Evolutionary conservation across 2,329 filamentous ascomycete genomes (phyloP).

Genomic region (Beauveria sp.): DNA sequence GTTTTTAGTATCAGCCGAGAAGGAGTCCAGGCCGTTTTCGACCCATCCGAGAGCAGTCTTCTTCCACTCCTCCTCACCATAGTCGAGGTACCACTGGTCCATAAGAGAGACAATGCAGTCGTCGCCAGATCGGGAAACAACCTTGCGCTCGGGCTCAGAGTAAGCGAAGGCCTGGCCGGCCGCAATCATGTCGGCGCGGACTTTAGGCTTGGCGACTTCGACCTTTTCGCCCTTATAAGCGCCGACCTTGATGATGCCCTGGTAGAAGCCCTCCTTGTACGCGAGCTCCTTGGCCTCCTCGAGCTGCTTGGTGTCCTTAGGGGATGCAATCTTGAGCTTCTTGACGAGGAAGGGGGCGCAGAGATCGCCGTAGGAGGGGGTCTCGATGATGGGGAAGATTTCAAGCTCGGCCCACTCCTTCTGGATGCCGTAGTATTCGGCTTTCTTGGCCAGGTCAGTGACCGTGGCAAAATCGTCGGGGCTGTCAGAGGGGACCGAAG

Average conservation of each 20-base stretch:
- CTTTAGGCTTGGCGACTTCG: slow-evolving; percentile 77
- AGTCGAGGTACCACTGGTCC: slow-evolving; percentile 98
- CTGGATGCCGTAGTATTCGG: slow-evolving; percentile 91
- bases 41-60: slow-evolving; percentile 66
- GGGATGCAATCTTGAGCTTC: slow-evolving; percentile 91
- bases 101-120: slow-evolving; percentile 89
- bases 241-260: slow-evolving; percentile 81
- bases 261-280: slow-evolving; percentile 97
- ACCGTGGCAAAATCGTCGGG: slow-evolving; percentile 89
- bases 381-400: slow-evolving; percentile 82
- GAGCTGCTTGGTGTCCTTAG: slow-evolving; percentile 84
- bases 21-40: slow-evolving; percentile 69
- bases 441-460: slow-evolving; percentile 84
- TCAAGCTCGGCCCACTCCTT: slow-evolving; percentile 94
- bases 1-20: slow-evolving; percentile 67
- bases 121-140: slow-evolving; percentile 82
- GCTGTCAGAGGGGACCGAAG: slow-evolving; percentile 90
- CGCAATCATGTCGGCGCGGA: slow-evolving; percentile 69
- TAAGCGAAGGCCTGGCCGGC: slow-evolving; percentile 79
- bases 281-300: slow-evolving; percentile 92
- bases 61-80: slow-evolving; percentile 86
- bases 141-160: slow-evolving; percentile 84
- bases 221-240: slow-evolving; percentile 85
- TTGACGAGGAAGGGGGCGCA: slow-evolving; percentile 79
- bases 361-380: slow-evolving; percentile 78